Evolutionary conservation across 768 basidiomycete species (phyloP).

Genomic region (Mycena chlorophos): DNA sequence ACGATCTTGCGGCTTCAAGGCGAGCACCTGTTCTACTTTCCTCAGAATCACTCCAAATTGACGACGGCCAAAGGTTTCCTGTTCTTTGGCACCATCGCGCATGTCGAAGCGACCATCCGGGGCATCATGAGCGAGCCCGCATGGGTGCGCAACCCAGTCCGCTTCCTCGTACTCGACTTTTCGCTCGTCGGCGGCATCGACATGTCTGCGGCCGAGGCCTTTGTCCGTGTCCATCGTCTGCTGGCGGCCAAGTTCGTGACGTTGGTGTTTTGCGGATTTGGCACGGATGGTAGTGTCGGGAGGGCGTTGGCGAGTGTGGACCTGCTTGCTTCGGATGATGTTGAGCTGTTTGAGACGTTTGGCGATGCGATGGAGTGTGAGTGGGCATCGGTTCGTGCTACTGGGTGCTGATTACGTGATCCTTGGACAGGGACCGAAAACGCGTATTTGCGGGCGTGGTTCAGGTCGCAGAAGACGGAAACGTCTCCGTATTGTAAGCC

Average conservation of each 20-base stretch:
- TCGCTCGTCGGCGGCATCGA: conserved; percentile 87
- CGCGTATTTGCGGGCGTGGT: conserved; percentile 83
- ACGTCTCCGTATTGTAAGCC: conserved; percentile 47
- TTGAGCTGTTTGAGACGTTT: conserved; percentile 79
- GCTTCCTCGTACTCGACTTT: conserved; percentile 89
- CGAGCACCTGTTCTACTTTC: conserved; percentile 15
- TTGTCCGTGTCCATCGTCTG: conserved; percentile 85
- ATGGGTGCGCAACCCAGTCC: conserved; percentile 76
- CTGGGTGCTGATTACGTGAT: background rate
- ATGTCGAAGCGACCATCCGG: conserved; percentile 86
- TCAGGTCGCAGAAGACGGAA: conserved; percentile 63
- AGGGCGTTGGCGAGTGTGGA: conserved; percentile 77
- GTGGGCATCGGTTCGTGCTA: conserved; percentile 25
- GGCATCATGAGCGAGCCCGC: conserved; percentile 66
- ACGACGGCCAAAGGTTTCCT: conserved; percentile 61
- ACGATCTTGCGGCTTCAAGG: conserved; percentile 87
- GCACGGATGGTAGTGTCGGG: conserved; percentile 61
- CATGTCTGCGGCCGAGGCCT: conserved; percentile 93
- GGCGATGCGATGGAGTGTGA: conserved; percentile 93
- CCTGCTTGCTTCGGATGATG: conserved; percentile 71
- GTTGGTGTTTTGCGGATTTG: conserved; percentile 86
- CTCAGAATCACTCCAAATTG: background rate
- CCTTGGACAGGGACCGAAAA: conserved; percentile 80
- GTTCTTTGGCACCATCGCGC: conserved; percentile 91
- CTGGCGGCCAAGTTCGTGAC: conserved; percentile 74